Base-by-base conservation (phyloP, 768 basidiomycete species). In the Saitozyma podzolica region DNA sequence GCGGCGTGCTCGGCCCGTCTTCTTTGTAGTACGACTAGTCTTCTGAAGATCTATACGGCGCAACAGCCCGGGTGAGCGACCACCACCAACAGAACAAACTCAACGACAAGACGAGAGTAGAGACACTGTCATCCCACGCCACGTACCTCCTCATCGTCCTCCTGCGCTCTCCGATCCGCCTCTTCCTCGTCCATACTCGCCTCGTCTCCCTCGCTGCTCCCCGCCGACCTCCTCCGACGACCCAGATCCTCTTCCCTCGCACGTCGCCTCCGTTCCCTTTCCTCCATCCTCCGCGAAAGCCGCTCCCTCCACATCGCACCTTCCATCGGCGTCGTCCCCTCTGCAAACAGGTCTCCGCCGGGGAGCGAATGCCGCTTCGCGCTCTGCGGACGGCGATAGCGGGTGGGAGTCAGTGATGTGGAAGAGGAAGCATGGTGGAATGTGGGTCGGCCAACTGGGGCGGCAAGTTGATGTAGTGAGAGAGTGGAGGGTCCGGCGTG, bases 121-220 rank as follows among this genome's bases (percentile, higher is more conserved):
- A 29, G 29, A 29, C 2, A 29, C 29, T 5, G 14, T 41, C 16
- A 9, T 16, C 40, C 40, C 16, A 29, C 16, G 54, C 10, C 40
- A 52, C 68, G 57, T 47, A 73, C 74, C 74, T 76, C 74, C 37
- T 76, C 74, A 51, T 76, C 74, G 64, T 76, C 74, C 19, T 60
- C 55, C 51, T 73, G 66, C 51, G 74, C 74, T 62, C 45, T 58
- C n/a, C 65, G 40, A 62, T 72, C 70, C 10, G 65, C 69, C 49
- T 71, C 74, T 45, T 73, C 74, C 50, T 72, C 68, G 49, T 71
- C 65, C 53, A 65, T 58, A 6, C 59, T 37, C 17, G 37, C 51
- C 42, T 54, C 58, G 9, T 52, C 52, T 4, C 50, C 54, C 17
- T 19, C 17, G 8, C 51, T 48, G 37, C 56, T 43, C 14, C 54